These are phyloP conservation scores for Globisporangium acanthophoron DNA, from an alignment of 352 stramenopile genomes.

Conservation along the genomic window DNA sequence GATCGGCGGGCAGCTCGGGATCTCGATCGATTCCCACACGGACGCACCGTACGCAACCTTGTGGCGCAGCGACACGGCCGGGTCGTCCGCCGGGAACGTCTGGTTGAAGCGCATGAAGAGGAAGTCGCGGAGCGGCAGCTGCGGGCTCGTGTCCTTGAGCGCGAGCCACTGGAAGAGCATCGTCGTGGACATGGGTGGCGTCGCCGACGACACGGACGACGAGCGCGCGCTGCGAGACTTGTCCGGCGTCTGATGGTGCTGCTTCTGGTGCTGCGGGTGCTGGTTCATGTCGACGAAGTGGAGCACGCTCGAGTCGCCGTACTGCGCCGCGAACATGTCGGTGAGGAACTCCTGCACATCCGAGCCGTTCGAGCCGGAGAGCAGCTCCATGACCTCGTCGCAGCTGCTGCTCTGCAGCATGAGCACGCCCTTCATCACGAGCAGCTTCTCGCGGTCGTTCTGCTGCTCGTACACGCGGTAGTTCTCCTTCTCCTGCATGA, in stretches of 20 bases:
- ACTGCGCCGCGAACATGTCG: constrained; percentile 50
- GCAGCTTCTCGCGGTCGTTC: constrained; percentile 36
- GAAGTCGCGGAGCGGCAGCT: constrained; percentile 64
- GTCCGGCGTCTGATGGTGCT: not conserved
- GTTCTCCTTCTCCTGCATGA: constrained; percentile 75
- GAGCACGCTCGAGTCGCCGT: constrained; percentile 50
- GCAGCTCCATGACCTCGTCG: constrained; percentile 60
- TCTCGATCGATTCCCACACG: constrained; percentile 60
- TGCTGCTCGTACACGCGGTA: constrained; percentile 73
- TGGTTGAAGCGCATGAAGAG: constrained; percentile 81
- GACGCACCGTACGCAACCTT: constrained; percentile 46
- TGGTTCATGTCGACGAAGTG: constrained; percentile 42
- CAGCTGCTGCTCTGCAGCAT: constrained; percentile 62
- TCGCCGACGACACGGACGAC: constrained; percentile 6
- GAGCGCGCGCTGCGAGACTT: not conserved
- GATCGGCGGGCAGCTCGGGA: constrained; percentile 45
- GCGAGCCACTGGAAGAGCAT: constrained; percentile 67
- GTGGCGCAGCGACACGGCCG: constrained; percentile 11
- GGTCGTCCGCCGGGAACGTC: constrained; percentile 36
- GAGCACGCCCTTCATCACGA: constrained; percentile 70
- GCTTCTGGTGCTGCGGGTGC: not conserved
- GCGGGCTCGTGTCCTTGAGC: constrained; percentile 47
- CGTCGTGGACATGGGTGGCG: constrained; percentile 19
- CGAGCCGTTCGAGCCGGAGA: constrained; percentile 33
- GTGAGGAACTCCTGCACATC: constrained; percentile 48